Evolutionary conservation across 495 filamentous ascomycete species (phyloP), one percentile per base, ranked within the genome.

Genomic region (Sordaria brevicollis): DNA sequence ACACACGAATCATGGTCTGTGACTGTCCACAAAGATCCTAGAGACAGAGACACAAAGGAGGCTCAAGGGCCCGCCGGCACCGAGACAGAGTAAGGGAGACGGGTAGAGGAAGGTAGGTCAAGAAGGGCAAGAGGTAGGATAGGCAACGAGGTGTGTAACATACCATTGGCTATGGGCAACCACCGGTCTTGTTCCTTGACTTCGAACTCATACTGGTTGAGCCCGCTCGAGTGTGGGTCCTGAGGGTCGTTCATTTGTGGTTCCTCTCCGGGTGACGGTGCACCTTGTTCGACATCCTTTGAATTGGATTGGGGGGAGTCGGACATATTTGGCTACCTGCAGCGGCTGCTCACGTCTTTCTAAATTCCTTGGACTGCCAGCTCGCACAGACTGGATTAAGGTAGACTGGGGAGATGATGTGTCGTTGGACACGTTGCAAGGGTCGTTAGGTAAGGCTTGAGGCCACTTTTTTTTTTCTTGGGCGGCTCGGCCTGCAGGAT

Each of bases 161-260:
- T 89, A 99, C 95, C 95, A 94, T 99, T 99, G 84, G 95, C 95
- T 89, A 99, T 99, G 83, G 95, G 95, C 81, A 99, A 90, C 95
- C 95, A 99, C 86, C 95, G 86, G 84, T 99, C 95, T 82, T 99
- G 95, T 82, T 99, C 95, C 86, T 99, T 99, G 82, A 99, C 96
- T 84, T 99, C 95, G 81, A 98, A 97, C 83, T 98, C 95, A 85
- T 91, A 93, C 49, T 62, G 49, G 85, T 86, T 78, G 79, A 83
- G 83, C 76, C 80, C 84, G 79, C 79, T 79, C 78, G 83, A 81
- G 76, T 85, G 85, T 86, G 85, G 85, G 82, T 88, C 86, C 76
- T 84, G 82, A 79, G 81, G 80, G 76, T 87, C 85, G 77, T 85
- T 86, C 84, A 86, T 86, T 83, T 85, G 83, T 83, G 81, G 83